Percentiles rank a stretch among this genome's conserved stretches.
Conservation (phyloP, 768 basidiomycete genomes). For the Leccinum disarticulatum region DNA sequence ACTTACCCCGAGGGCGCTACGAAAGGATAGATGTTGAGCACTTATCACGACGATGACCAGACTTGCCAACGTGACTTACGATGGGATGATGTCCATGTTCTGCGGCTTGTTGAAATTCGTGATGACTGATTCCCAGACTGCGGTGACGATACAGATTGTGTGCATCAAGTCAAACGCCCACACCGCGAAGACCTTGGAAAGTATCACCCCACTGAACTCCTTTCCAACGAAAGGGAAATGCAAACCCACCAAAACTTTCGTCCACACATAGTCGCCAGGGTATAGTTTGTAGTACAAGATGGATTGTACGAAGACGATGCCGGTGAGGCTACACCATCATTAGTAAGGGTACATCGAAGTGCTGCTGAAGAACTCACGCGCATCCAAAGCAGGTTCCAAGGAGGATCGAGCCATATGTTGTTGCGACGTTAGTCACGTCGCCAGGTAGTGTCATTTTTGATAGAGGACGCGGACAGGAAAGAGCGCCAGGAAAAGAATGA, state of each 20-base stretch:
- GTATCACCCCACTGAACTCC: neutral
- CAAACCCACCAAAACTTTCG: constrained; percentile 30
- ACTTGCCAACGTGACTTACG: constrained; percentile 15
- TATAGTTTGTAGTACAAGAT: constrained; percentile 33
- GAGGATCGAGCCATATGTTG: constrained; percentile 32
- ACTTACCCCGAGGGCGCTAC: constrained; percentile 31
- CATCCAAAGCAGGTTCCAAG: constrained; percentile 33
- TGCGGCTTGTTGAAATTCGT: constrained; percentile 24
- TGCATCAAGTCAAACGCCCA: constrained; percentile 32
- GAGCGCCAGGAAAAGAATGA: neutral
- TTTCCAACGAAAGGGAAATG: neutral
- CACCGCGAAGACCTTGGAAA: constrained; percentile 27
- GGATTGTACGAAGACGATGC: constrained; percentile 33
- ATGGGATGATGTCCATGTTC: constrained; percentile 30
- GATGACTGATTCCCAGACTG: constrained; percentile 31
- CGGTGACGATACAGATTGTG: constrained; percentile 26
- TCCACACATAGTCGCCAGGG: constrained; percentile 26
- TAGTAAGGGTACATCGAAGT: neutral
- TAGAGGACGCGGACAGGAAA: neutral
- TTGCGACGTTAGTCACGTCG: constrained; percentile 32
- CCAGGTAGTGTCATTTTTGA: constrained; percentile 24
- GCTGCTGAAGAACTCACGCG: constrained; percentile 17
- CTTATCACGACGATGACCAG: neutral
- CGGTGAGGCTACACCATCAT: constrained; percentile 26
- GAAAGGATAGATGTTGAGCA: neutral